phyloP scores from a whole-genome alignment of 2,329 filamentous ascomycete species.

The Coleophoma crateriformis region DNA sequence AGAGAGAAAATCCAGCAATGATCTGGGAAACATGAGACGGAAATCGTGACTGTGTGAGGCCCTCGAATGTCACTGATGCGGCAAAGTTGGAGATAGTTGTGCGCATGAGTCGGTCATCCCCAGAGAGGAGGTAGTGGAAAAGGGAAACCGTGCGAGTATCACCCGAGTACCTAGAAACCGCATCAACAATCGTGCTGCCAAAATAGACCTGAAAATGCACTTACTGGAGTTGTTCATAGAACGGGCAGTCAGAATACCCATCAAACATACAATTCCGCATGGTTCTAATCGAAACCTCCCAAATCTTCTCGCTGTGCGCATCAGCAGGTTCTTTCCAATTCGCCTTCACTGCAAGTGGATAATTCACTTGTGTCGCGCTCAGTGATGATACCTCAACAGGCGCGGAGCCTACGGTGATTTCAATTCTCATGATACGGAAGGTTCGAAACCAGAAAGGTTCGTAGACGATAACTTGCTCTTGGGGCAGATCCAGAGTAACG shows the following conservation, averaged over 20 bases:
- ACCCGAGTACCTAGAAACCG: constrained; percentile 1
- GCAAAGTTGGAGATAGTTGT: constrained; percentile 18
- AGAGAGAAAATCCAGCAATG: constrained; percentile 32
- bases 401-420: constrained; percentile 15
- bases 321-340: constrained; percentile 12
- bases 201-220: neutral
- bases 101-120: constrained; percentile 20
- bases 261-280: constrained; percentile 29
- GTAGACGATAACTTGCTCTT: constrained; percentile 14
- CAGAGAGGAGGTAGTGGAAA: constrained; percentile 21
- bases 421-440: constrained; percentile 28
- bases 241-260: constrained; percentile 21
- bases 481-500: constrained; percentile 20
- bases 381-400: too few species aligned
- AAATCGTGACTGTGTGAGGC: constrained; percentile 29
- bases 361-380: constrained; percentile 6
- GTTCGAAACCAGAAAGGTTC: constrained; percentile 37
- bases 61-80: constrained; percentile 13
- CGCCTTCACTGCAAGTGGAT: constrained; percentile 28
- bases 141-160: constrained; percentile 17
- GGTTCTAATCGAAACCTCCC: constrained; percentile 24
- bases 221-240: constrained; percentile 23
- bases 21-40: constrained; percentile 30
- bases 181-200: too few species aligned
- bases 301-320: constrained; percentile 8